phyloP scores from a whole-genome alignment of 768 basidiomycete species.

The Pisolithus orientalis region DNA sequence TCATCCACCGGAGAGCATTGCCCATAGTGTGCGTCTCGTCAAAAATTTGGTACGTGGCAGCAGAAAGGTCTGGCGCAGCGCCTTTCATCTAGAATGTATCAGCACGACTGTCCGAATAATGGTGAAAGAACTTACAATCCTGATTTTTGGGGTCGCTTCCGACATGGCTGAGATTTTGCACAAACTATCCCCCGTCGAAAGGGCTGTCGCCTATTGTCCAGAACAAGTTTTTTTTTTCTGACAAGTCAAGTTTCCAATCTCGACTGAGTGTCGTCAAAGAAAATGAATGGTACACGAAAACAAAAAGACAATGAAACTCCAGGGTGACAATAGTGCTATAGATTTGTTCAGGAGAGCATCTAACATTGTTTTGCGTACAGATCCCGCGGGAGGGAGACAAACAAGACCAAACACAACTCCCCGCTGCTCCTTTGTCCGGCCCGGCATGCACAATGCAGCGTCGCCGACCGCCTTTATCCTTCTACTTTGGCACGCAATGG shows the following conservation, averaged over 20 bases:
- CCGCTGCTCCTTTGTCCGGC: slow-evolving; percentile 3
- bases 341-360: neutral
- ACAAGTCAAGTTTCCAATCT: no score
- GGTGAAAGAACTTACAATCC: slow-evolving; percentile 19
- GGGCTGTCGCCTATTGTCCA: neutral
- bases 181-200: neutral
- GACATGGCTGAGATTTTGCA: slow-evolving; percentile 15
- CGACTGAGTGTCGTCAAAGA: neutral
- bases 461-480: slow-evolving; percentile 2
- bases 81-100: slow-evolving; percentile 66
- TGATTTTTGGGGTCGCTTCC: slow-evolving; percentile 25
- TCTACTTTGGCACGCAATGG: slow-evolving; percentile 1
- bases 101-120: slow-evolving; percentile 1
- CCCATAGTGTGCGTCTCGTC: slow-evolving; percentile 97
- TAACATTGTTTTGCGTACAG: slow-evolving; percentile 4
- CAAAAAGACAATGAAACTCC: slow-evolving; percentile 2
- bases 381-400: slow-evolving; percentile 5
- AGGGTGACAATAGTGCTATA: neutral
- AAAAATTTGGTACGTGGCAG: slow-evolving; percentile 86
- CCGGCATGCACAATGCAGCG: slow-evolving; percentile 6
- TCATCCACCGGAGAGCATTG: slow-evolving; percentile 92
- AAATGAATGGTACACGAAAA: neutral
- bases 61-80: slow-evolving; percentile 72
- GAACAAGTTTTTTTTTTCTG: slow-evolving; percentile 2
- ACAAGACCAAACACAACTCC: slow-evolving; percentile 4